Percentiles rank a stretch among this genome's conserved stretches.
phyloP scores from a whole-genome alignment of 2,329 filamentous ascomycete genomes.

The Chlorencoelia australis region DNA sequence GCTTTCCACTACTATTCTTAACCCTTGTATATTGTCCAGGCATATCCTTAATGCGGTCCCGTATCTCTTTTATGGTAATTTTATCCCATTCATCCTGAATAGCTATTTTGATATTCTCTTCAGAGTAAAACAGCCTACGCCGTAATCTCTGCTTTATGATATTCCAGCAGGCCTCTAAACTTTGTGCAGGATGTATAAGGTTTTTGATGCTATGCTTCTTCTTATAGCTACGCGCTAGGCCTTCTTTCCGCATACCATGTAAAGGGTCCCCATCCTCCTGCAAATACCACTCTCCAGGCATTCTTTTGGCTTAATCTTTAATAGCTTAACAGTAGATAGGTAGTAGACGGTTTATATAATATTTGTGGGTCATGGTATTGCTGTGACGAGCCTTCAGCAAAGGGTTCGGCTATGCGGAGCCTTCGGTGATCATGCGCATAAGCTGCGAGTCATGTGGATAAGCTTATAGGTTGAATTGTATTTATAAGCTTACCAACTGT shows the following conservation, averaged over 20 bases:
- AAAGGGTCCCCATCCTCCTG: conserved; percentile 3
- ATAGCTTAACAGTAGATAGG: conserved; percentile 5
- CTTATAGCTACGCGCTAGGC: conserved; percentile 2
- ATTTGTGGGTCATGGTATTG: conserved; percentile 4
- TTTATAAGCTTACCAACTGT: too few species aligned
- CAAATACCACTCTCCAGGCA: conserved; percentile 4
- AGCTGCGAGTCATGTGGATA: too few species aligned
- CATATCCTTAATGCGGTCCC: conserved; percentile 3
- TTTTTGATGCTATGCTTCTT: neutral
- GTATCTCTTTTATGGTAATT: conserved; percentile 5
- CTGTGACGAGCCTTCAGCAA: too few species aligned
- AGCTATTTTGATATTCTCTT: conserved; percentile 4
- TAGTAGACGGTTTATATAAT: too few species aligned
- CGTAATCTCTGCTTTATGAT: conserved; percentile 7
- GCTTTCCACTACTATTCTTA: conserved; percentile 1
- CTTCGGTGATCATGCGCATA: too few species aligned
- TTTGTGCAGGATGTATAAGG: neutral
- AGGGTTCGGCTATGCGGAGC: too few species aligned
- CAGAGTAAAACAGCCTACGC: conserved; percentile 4
- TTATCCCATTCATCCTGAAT: conserved; percentile 6
- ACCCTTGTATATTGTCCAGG: neutral
- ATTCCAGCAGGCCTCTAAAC: conserved; percentile 1
- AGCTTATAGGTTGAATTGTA: too few species aligned
- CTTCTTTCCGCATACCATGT: conserved; percentile 3
- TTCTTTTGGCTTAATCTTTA: neutral